phyloP scores from a whole-genome alignment of 2,329 filamentous ascomycete species.

The Dactylellina leptospora region DNA sequence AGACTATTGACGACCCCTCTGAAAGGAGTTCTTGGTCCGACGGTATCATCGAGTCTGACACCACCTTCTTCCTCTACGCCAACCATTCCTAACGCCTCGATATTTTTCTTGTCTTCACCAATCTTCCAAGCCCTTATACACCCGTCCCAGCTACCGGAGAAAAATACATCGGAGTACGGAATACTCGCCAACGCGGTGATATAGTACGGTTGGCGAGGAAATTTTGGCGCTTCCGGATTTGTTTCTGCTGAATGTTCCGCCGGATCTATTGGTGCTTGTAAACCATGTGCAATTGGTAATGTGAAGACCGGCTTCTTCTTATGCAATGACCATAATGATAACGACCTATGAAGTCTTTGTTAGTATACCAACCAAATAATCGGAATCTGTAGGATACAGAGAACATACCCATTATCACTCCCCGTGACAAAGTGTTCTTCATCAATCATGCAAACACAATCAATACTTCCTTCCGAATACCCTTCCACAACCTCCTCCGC shows the following conservation, averaged over 20 bases:
- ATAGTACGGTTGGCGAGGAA: conserved; percentile 77
- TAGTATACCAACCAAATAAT: not conserved
- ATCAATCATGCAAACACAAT: conserved; percentile 88
- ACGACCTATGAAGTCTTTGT: conserved; percentile 54
- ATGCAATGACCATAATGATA: conserved; percentile 85
- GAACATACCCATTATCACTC: conserved; percentile 80
- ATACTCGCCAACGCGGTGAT: conserved; percentile 88
- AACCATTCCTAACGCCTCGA: conserved; percentile 76
- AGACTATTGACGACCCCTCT: conserved; percentile 89
- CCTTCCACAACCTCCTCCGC: conserved; percentile 50
- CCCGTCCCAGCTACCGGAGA: conserved; percentile 95
- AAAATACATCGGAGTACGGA: conserved; percentile 87
- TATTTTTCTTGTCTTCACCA: conserved; percentile 79
- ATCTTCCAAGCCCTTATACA: conserved; percentile 85
- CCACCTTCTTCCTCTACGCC: conserved; percentile 61
- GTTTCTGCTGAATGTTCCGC: conserved; percentile 77
- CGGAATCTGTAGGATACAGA: not conserved
- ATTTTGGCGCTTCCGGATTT: conserved; percentile 69
- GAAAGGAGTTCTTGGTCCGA: conserved; percentile 59
- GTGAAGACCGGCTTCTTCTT: conserved; percentile 95
- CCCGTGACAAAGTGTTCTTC: conserved; percentile 91
- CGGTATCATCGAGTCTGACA: conserved; percentile 45
- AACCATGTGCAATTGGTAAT: conserved; percentile 80
- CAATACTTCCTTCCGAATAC: conserved; percentile 82
- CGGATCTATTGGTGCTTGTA: conserved; percentile 75